phyloP scores from a whole-genome alignment of 2,329 filamentous ascomycete species.

The Biscogniauxia mediterranea region DNA sequence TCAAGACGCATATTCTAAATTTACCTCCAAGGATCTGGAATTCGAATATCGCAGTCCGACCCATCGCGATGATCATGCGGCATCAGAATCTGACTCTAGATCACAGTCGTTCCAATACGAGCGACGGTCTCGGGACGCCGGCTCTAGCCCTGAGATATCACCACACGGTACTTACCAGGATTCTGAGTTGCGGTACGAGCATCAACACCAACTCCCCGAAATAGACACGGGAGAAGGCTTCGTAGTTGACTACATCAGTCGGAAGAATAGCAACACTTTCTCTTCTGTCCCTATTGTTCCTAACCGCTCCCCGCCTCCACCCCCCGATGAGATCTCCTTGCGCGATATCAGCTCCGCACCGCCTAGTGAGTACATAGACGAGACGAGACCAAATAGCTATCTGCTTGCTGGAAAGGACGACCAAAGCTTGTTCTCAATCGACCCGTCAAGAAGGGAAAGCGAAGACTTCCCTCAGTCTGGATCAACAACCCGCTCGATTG shows the following conservation, averaged over 20 bases:
- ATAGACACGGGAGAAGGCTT: constrained; percentile 52
- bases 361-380: constrained; percentile 42
- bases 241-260: constrained; percentile 45
- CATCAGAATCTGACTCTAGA: constrained; percentile 30
- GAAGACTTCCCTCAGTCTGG: constrained; percentile 44
- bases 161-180: constrained; percentile 32
- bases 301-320: constrained; percentile 50
- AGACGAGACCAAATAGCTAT: constrained; percentile 43
- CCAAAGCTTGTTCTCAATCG: constrained; percentile 40
- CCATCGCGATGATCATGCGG: constrained; percentile 27
- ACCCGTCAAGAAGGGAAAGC: constrained; percentile 45
- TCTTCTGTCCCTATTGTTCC: constrained; percentile 37
- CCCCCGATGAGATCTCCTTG: constrained; percentile 37
- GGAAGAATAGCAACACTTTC: constrained; percentile 25
- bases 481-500: constrained; percentile 46
- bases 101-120: constrained; percentile 29
- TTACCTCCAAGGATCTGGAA: constrained; percentile 24
- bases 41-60: constrained; percentile 23
- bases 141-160: constrained; percentile 34
- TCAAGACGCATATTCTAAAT: constrained; percentile 40
- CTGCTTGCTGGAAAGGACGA: constrained; percentile 41
- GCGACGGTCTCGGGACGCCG: constrained; percentile 27
- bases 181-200: constrained; percentile 24
- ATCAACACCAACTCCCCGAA: constrained; percentile 45
- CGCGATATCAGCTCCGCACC: constrained; percentile 31